Conservation (phyloP, 305 asterid genomes). For the Fraxinus angustifolia region DNA sequence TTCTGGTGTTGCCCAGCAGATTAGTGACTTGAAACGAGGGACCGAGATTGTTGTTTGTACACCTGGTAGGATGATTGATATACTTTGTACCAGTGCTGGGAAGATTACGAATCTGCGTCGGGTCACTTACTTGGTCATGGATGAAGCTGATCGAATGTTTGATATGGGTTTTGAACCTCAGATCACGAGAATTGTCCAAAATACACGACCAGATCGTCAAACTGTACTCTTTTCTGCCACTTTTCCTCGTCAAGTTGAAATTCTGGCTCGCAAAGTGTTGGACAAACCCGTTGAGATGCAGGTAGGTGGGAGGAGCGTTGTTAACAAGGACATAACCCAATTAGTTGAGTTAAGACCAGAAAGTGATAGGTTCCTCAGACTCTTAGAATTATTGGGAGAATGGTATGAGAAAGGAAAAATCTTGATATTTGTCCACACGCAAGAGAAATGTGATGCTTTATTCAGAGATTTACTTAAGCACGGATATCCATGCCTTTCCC, state of each 20-base stretch:
- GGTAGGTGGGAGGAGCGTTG: constrained; percentile 98
- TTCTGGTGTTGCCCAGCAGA: constrained; percentile 96
- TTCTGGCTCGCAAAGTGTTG: constrained; percentile 88
- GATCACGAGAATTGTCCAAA: constrained; percentile 87
- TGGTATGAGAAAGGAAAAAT: constrained; percentile 93
- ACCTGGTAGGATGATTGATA: constrained; percentile 97
- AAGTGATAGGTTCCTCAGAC: constrained; percentile 71
- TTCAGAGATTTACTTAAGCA: constrained; percentile 68
- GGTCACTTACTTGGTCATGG: constrained; percentile 94
- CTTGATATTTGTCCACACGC: constrained; percentile 83
- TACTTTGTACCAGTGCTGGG: constrained; percentile 88
- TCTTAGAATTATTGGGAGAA: constrained; percentile 81
- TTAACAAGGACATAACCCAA: constrained; percentile 89
- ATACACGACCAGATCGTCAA: constrained; percentile 90
- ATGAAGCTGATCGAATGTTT: constrained; percentile 98
- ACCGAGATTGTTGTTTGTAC: constrained; percentile 96
- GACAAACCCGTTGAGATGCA: constrained; percentile 84
- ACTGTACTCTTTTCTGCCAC: constrained; percentile 96
- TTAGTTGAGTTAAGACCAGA: constrained; percentile 94
- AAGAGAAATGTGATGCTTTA: constrained; percentile 86
- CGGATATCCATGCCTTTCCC: constrained; percentile 95
- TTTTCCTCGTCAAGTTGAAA: constrained; percentile 96
- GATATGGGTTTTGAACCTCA: constrained; percentile 99
- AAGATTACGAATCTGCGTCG: constrained; percentile 90
- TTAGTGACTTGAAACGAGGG: constrained; percentile 93